These are phyloP conservation scores for Hyparrhenia diplandra DNA, from an alignment of 176 grass and related monocot genomes.

Conservation along the genomic window DNA sequence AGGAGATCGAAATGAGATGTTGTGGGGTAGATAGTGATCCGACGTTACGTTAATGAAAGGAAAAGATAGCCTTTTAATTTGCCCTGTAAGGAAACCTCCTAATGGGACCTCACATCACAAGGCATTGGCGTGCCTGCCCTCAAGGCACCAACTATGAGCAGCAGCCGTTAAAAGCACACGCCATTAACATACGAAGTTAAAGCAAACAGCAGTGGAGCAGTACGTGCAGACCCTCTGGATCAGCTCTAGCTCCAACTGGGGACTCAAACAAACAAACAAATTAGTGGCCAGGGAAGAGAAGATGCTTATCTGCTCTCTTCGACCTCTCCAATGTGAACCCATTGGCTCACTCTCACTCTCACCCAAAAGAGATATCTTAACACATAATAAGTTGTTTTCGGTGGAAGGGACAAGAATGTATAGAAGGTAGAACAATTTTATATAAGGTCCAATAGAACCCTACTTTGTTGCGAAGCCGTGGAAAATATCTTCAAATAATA, in stretches of 20 bases:
- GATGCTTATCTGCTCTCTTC: constrained; percentile 36
- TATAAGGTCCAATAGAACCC: background rate
- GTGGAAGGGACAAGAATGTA: background rate
- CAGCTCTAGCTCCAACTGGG: background rate
- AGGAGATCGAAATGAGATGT: background rate
- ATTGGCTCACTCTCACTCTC: constrained; percentile 22
- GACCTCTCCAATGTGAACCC: constrained; percentile 38
- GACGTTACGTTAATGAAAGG: background rate
- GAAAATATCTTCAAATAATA: background rate
- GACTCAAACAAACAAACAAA: constrained; percentile 7
- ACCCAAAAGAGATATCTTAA: background rate
- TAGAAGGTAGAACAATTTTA: background rate
- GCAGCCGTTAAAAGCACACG: too few relatives aligned
- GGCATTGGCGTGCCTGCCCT: constrained; percentile 17
- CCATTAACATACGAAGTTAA: background rate
- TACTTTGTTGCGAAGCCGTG: background rate
- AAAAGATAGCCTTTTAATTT: background rate
- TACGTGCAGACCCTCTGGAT: too few relatives aligned
- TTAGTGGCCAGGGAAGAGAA: background rate
- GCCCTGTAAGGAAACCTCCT: constrained; percentile 13
- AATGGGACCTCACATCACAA: background rate
- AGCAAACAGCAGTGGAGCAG: constrained; percentile 6
- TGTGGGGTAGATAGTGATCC: constrained; percentile 20
- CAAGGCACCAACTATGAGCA: constrained; percentile 14
- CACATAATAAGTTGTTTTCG: background rate